A percentile compares a stretch with the other conserved stretches of the same genome.
Conservation (phyloP, 371 early-diverging fungal species). For the Mucor plumbeus region DNA sequence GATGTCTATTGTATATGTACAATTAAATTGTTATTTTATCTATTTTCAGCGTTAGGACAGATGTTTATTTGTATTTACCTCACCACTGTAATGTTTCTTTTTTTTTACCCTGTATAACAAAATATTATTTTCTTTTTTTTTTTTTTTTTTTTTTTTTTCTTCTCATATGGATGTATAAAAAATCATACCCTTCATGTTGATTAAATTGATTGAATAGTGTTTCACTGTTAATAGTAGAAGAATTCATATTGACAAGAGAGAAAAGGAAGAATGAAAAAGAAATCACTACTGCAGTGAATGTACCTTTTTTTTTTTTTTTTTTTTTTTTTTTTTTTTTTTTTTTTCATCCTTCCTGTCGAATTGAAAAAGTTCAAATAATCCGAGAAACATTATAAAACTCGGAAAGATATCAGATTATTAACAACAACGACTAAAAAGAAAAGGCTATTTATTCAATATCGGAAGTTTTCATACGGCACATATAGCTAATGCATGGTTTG, state of each 20-base stretch:
- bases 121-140: neutral
- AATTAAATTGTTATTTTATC: conserved; percentile 36
- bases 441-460: neutral
- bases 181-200: neutral
- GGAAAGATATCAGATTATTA: neutral
- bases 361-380: conserved; percentile 1
- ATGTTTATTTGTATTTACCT: conserved; percentile 7
- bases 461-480: conserved; percentile 23
- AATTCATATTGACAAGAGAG: neutral
- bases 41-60: neutral
- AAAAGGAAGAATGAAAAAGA: neutral
- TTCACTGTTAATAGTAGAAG: neutral
- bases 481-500: conserved; percentile 53
- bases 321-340: neutral
- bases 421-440: no score
- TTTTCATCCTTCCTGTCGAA: neutral
- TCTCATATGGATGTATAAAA: neutral
- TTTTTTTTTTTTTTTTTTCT: no score
- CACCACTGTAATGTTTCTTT: neutral
- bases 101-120: neutral
- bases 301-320: neutral
- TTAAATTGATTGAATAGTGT: neutral
- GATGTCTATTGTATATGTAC: conserved; percentile 54
- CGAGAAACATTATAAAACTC: neutral
- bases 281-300: neutral